These are phyloP conservation scores for Spathaspora gorwiae DNA, from an alignment of 805 yeast genomes.

Conservation along the genomic window DNA sequence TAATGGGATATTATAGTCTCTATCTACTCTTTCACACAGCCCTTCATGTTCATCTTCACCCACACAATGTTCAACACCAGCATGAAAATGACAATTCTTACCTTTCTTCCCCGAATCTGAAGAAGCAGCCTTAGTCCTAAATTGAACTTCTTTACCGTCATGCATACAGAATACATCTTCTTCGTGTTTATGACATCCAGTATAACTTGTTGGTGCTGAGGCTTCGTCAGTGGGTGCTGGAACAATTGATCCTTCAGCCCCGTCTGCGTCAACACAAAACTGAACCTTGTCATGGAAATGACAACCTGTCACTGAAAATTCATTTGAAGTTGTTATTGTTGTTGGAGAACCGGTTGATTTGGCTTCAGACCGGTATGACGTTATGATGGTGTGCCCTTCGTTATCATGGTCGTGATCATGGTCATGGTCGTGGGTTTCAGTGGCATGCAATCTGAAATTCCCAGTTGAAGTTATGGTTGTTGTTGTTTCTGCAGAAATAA, in stretches of 20 bases:
- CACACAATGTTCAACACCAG: constrained; percentile 30
- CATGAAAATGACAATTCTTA: constrained; percentile 25
- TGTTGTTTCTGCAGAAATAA: constrained; percentile 2
- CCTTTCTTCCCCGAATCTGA: not conserved
- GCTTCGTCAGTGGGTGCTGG: constrained; percentile 15
- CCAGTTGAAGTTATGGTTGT: constrained; percentile 8
- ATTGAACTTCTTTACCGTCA: constrained; percentile 14
- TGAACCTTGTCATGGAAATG: constrained; percentile 17
- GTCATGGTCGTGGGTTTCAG: constrained; percentile 1
- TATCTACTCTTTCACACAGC: constrained; percentile 19
- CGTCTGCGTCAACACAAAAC: constrained; percentile 17
- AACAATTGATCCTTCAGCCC: constrained; percentile 17
- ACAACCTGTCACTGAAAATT: constrained; percentile 13
- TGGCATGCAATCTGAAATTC: constrained; percentile 1
- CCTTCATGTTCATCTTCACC: constrained; percentile 8
- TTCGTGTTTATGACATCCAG: constrained; percentile 19
- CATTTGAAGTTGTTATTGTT: too few species aligned
- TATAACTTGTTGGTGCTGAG: constrained; percentile 11
- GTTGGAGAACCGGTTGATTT: too few species aligned
- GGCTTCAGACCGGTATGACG: too few species aligned
- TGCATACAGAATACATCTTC: constrained; percentile 14
- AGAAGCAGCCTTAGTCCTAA: constrained; percentile 7
- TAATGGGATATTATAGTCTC: constrained; percentile 24
- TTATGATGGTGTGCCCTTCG: not conserved
- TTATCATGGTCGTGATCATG: constrained; percentile 2